Evolutionary conservation across 345 rosid species (phyloP).

Genomic region (Ceriops tagal): DNA sequence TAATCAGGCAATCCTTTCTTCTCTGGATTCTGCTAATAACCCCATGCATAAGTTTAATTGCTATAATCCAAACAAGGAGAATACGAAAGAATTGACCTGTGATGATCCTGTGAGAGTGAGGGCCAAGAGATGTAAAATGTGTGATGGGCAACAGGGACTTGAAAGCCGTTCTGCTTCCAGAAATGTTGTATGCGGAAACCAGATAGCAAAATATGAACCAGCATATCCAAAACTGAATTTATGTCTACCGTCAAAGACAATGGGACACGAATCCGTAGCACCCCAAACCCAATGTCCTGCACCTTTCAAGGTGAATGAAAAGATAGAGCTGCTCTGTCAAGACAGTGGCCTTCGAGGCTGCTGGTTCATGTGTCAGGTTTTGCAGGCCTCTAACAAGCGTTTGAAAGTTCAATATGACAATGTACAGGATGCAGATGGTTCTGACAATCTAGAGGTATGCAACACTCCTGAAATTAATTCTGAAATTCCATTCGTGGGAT

Average conservation of each 20-base stretch:
- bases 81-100: constrained; percentile 14
- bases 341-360: constrained; percentile 97
- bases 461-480: no score
- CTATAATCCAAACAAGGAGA: constrained; percentile 11
- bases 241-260: no score
- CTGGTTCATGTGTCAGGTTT: constrained; percentile 85
- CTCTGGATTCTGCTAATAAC: constrained; percentile 13
- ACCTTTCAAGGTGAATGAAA: constrained; percentile 53
- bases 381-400: constrained; percentile 56
- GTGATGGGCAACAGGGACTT: constrained; percentile 7
- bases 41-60: constrained; percentile 23
- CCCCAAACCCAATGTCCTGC: constrained; percentile 16
- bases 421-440: constrained; percentile 73
- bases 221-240: no score
- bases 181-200: constrained; percentile 9
- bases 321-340: constrained; percentile 77
- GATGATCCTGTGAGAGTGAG: constrained; percentile 11
- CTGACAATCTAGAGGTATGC: constrained; percentile 79
- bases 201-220: constrained; percentile 1
- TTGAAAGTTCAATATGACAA: constrained; percentile 84
- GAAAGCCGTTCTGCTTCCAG: constrained; percentile 21
- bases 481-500: no score
- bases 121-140: constrained; percentile 19
- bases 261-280: not conserved
- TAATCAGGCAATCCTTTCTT: constrained; percentile 38